Evolutionary conservation across 306 rosid species (phyloP).

Genomic region (Hippophae rhamnoides): DNA sequence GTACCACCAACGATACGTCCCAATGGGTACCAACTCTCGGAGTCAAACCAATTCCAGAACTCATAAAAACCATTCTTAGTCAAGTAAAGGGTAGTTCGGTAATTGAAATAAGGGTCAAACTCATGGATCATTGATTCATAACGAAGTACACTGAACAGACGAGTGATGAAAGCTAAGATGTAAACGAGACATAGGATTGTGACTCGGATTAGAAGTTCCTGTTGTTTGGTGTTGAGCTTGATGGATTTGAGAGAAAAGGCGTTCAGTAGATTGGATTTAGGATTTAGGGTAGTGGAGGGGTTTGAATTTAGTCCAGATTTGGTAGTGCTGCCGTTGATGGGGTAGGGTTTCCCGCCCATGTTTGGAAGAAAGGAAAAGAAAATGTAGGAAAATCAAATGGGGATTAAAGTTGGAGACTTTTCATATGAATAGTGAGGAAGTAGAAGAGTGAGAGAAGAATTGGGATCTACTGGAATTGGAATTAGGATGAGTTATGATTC

Average conservation of each 20-base stretch:
- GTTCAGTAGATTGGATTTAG: slow-evolving; percentile 36
- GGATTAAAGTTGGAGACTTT: not conserved
- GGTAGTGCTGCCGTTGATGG: slow-evolving; percentile 14
- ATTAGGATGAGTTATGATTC: no score
- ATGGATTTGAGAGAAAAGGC: slow-evolving; percentile 39
- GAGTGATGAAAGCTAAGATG: slow-evolving; percentile 79
- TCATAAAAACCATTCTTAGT: slow-evolving; percentile 79
- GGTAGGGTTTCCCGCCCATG: slow-evolving; percentile 37
- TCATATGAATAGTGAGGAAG: not conserved
- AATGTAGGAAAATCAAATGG: not conserved
- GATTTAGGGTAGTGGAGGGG: not conserved
- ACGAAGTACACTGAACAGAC: slow-evolving; percentile 91
- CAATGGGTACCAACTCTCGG: slow-evolving; percentile 90
- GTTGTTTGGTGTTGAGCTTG: slow-evolving; percentile 87
- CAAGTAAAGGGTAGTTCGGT: slow-evolving; percentile 77
- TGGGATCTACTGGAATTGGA: no score
- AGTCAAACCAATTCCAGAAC: slow-evolving; percentile 99
- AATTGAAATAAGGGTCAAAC: slow-evolving; percentile 95
- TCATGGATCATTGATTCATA: slow-evolving; percentile 99
- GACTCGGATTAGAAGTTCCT: slow-evolving; percentile 87
- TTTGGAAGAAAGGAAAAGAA: slow-evolving; percentile 1
- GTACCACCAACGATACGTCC: slow-evolving; percentile 96
- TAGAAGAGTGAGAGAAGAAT: no score
- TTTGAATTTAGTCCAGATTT: slow-evolving; percentile 12
- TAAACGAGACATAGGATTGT: slow-evolving; percentile 59